Evolutionary conservation across 2,329 filamentous ascomycete genomes (phyloP).

Genomic region (Pseudogymnoascus sp.): DNA sequence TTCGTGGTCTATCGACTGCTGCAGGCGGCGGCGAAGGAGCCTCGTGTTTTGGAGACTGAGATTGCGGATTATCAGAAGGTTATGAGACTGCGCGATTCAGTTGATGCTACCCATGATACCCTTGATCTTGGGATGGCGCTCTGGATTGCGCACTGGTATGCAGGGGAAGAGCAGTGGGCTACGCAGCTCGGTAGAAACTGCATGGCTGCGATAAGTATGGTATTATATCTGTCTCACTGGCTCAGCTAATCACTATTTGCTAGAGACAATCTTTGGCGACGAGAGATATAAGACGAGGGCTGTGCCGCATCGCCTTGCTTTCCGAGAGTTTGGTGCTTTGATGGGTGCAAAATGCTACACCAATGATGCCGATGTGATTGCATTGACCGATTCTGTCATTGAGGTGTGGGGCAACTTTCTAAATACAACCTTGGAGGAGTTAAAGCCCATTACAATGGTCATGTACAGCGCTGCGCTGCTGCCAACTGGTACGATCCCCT

Average conservation of each 20-base stretch:
- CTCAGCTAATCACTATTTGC: constrained; percentile 11
- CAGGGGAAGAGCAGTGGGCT: constrained; percentile 42
- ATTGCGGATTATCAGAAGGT: constrained; percentile 46
- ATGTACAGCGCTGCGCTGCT: constrained; percentile 10
- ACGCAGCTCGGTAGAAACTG: constrained; percentile 23
- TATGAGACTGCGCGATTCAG: constrained; percentile 37
- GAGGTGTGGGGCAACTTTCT: neutral
- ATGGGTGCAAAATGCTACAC: constrained; percentile 9
- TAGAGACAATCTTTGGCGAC: neutral
- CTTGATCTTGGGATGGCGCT: constrained; percentile 54
- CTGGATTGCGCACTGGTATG: constrained; percentile 48
- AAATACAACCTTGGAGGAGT: neutral
- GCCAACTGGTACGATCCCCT: neutral
- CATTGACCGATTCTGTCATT: constrained; percentile 1
- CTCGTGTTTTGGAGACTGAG: constrained; percentile 37
- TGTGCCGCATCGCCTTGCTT: constrained; percentile 9
- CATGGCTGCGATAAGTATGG: neutral
- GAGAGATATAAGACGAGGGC: neutral
- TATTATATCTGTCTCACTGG: neutral
- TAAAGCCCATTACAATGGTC: constrained; percentile 11
- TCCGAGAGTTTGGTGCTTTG: constrained; percentile 8
- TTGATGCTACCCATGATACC: constrained; percentile 41
- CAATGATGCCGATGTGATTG: neutral
- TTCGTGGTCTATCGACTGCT: constrained; percentile 44
- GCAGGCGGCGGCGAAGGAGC: constrained; percentile 34